Evolutionary conservation across 345 rosid species (phyloP).

Genomic region (Lagerstroemia speciosa): DNA sequence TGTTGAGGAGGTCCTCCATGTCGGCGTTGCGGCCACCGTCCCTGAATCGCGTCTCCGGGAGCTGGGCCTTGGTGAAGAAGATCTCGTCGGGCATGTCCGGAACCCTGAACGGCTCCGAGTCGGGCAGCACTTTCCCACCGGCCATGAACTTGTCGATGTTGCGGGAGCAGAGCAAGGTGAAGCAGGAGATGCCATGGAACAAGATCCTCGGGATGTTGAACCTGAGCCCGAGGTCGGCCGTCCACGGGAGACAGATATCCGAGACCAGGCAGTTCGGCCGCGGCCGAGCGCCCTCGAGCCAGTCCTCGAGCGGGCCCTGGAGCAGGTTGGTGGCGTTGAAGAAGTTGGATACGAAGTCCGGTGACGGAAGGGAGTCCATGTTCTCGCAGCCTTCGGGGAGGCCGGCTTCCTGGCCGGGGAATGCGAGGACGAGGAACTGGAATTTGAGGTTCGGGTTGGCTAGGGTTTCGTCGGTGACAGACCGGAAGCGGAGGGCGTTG

Average conservation of each 20-base stretch:
- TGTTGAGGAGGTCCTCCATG: conserved; percentile 1
- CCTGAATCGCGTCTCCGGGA: conserved; percentile 1
- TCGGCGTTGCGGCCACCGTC: no score
- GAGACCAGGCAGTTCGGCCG: conserved; percentile 21
- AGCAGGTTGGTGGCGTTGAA: conserved; percentile 17
- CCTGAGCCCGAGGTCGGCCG: conserved; percentile 11
- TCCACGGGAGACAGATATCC: conserved; percentile 28
- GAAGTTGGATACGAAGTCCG: conserved; percentile 7
- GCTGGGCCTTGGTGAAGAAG: conserved; percentile 16
- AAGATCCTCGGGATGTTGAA: conserved; percentile 21
- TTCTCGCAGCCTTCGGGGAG: conserved; percentile 27
- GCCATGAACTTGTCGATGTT: conserved; percentile 3
- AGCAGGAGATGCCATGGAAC: conserved; percentile 25
- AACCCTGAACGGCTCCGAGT: conserved; percentile 13
- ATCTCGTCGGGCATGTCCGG: conserved; percentile 19
- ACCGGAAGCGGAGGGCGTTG: conserved; percentile 13
- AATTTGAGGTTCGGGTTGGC: conserved; percentile 2
- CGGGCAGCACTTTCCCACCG: conserved; percentile 3
- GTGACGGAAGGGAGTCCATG: conserved; percentile 24
- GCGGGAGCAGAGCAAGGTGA: conserved; percentile 19
- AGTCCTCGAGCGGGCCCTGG: conserved; percentile 10
- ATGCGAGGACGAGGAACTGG: conserved; percentile 8
- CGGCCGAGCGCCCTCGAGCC: conserved; percentile 6
- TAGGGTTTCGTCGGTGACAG: conserved; percentile 6
- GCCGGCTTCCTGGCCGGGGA: conserved; percentile 22